Base-by-base conservation (phyloP, 768 basidiomycete genomes). In the Tricholoma bakamatsutake region DNA sequence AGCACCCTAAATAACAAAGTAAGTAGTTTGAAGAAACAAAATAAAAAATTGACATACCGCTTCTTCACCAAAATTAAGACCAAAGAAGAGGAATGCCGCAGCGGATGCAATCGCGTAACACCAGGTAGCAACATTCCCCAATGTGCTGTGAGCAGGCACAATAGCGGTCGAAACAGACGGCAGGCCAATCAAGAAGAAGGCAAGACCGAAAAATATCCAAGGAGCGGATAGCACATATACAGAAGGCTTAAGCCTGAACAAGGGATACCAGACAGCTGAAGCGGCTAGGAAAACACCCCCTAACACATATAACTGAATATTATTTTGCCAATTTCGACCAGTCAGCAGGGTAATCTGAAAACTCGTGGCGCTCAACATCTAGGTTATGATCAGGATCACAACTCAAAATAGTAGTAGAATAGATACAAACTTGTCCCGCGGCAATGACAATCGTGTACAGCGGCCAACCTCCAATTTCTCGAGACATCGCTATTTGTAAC, bases 21-120 rank as follows among this genome's bases (percentile, higher is more conserved):
- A 43, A 56, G 49, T 40, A 42, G 43, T 10, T 7, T 52, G 40
- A 50, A 18, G 28, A 1, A 53, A 27, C 28, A 46, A 24, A 30
- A n/a, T n/a, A 47, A 18, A n/a, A 13, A 47, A 33, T 10, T 6
- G 39, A 74, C 78, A 50, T 70, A 88, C 89, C 15, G 93, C 94
- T 79, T 96, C 94, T 75, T 97, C 94, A 69, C 94, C 94, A 68
- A 97, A 97, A 71, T 97, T 97, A 59, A 95, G 79, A 65, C 93
- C 94, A 64, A 97, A 97, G 81, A 93, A 95, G 49, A 84, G 73
- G 79, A 96, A 97, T 10, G 91, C 87, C 30, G 91, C 94, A 11
- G 93, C 87, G n/a, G 94, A 96, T 17, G 88, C 93, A 50, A 92
- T 70, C 30, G 93, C 94, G 72, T 97, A 97, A 45, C 76, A 83